Evolutionary conservation across 495 filamentous ascomycete genomes (phyloP), one percentile per base, ranked within the genome.

Genomic region (Aspergillus sclerotioniger): DNA sequence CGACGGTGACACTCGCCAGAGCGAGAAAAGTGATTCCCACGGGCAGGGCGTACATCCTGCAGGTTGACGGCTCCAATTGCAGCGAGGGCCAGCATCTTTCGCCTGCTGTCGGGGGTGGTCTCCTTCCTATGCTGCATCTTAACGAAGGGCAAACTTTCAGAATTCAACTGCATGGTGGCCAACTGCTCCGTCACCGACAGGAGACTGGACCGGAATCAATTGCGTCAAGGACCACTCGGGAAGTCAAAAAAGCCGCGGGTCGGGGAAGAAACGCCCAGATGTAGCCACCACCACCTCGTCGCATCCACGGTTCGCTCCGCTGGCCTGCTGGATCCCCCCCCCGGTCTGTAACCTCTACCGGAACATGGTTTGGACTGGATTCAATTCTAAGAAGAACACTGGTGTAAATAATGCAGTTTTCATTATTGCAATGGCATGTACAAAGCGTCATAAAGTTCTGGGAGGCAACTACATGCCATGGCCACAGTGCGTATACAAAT

Each of bases 1-100:
- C 62, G 31, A 77, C 71, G 15, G 63, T 46, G 4, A 76, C n/a
- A 17, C 51, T 37, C 6, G 73, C 54, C 39, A 76, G 39, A 17
- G 20, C 44, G 6, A 67, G 63, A 28, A 76, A 70, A 16, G 54
- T 55, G 6, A 63, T 67, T 21, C 61, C 46, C 13, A 66, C 51
- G 10, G 57, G 55, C 45, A 66, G 50, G 12, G 60, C 55, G 45
- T 66, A 66, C 64, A 66, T 66, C 46, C 47, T 60, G 57, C 41
- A 43, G 31, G n/a, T 45, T 53, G 39, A 51, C 47, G 37, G 32
- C 10, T 33, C 9, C 28, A 25, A 44, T 32, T 16, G 16, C 28
- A 2, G 17, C 8, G 45, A n/a, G 20, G 19, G 29, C 55, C 65
- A 60, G 61, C 31, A 63, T 31, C 9, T 6, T 15, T 6, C 25